Conservation (phyloP, 345 rosid genomes). For the Acer campestre region DNA sequence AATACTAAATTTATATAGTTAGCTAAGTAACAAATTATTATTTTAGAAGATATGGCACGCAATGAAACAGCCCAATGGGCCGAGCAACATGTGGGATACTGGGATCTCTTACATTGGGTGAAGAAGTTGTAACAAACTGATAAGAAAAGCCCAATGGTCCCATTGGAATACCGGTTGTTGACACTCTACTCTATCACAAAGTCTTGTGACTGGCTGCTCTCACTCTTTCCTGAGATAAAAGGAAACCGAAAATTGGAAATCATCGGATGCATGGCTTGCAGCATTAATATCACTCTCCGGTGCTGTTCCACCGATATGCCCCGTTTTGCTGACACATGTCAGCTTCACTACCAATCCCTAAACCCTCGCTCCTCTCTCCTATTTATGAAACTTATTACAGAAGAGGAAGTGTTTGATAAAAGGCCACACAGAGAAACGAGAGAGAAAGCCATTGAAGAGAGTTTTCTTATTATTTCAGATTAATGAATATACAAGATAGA, state of each 20-base stretch:
- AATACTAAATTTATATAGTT: too few relatives aligned
- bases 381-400: too few relatives aligned
- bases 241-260: neutral
- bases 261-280: slow-evolving; percentile 51
- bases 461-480: too few relatives aligned
- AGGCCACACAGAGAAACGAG: too few relatives aligned
- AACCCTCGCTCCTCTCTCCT: slow-evolving; percentile 38
- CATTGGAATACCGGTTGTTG: too few relatives aligned
- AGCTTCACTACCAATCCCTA: slow-evolving; percentile 11
- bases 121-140: too few relatives aligned
- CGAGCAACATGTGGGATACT: neutral
- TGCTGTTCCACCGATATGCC: slow-evolving; percentile 48
- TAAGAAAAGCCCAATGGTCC: neutral
- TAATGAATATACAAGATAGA: too few relatives aligned
- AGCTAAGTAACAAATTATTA: too few relatives aligned
- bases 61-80: neutral
- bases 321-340: slow-evolving; percentile 45
- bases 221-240: neutral
- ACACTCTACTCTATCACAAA: neutral
- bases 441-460: too few relatives aligned
- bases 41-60: neutral
- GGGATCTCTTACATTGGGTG: too few relatives aligned
- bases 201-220: neutral
- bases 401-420: too few relatives aligned
- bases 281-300: slow-evolving; percentile 39